A percentile compares a stretch with the other conserved stretches of the same genome.
These are phyloP conservation scores for Loxodes magnus DNA, from an alignment of 73 alveolate genomes.

Conservation along the genomic window DNA sequence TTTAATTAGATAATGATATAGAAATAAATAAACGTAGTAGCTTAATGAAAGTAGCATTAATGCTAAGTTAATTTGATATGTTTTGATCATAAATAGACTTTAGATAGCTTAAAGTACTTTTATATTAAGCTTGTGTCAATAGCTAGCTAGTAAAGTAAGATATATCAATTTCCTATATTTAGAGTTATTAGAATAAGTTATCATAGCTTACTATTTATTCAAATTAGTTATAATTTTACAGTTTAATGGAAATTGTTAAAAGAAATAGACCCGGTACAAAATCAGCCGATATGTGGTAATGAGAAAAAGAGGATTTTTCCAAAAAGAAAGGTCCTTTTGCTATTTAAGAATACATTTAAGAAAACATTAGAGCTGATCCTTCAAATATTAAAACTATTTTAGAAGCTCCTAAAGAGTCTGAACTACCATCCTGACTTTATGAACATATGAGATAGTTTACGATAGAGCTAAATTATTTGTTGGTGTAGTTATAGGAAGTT, in stretches of 20 bases:
- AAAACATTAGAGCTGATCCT: slow-evolving; percentile 81
- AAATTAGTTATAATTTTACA: no score
- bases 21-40: no score
- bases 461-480: slow-evolving; percentile 85
- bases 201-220: no score
- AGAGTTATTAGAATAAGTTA: no score
- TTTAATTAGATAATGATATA: no score
- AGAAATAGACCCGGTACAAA: slow-evolving; percentile 95
- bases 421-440: slow-evolving; percentile 90
- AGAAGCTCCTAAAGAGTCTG: slow-evolving; percentile 92
- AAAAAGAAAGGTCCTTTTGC: slow-evolving; percentile 94
- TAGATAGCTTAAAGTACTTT: no score
- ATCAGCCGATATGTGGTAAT: slow-evolving; percentile 87
- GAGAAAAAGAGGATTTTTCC: slow-evolving; percentile 90
- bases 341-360: slow-evolving; percentile 93
- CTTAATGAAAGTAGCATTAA: no score
- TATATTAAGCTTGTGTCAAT: no score
- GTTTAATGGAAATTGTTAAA: slow-evolving; percentile 43
- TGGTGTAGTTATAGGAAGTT: slow-evolving; percentile 84
- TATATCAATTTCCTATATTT: no score
- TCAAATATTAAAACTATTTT: slow-evolving; percentile 75
- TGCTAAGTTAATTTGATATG: no score
- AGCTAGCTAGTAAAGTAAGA: no score
- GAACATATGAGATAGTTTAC: slow-evolving; percentile 93
- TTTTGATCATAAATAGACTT: no score